Evolutionary conservation across 2,329 filamentous ascomycete species (phyloP).

Genomic region (Microsporum ferrugineum): DNA sequence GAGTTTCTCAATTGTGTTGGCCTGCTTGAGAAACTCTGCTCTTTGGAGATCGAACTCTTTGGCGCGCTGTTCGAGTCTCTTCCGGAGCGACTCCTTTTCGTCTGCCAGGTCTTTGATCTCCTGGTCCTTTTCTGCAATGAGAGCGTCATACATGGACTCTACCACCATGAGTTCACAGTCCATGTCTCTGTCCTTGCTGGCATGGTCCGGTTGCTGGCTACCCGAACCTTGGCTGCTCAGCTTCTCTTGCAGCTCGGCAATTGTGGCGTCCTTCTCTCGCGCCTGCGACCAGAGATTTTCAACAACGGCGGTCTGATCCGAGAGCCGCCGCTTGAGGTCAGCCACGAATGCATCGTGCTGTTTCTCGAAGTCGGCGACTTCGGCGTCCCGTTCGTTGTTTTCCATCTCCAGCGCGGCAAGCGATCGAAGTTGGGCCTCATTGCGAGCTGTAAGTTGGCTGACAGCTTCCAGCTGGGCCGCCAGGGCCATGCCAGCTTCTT

Average conservation of each 20-base stretch:
- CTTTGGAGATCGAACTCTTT: background rate
- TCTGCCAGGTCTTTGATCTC: background rate
- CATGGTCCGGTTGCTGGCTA: background rate
- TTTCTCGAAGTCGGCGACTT: background rate
- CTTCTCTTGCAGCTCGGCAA: background rate
- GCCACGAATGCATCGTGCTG: background rate
- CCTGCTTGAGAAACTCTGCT: background rate
- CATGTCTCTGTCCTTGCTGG: background rate
- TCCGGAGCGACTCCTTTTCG: background rate
- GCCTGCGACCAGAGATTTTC: background rate
- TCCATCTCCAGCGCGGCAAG: background rate
- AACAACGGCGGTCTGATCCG: background rate
- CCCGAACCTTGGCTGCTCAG: background rate
- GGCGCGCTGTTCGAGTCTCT: background rate
- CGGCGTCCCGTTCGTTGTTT: slow-evolving; percentile 1
- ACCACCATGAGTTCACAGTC: background rate
- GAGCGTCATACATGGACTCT: background rate
- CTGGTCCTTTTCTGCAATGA: background rate
- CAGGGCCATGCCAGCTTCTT: background rate
- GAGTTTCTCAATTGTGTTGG: background rate
- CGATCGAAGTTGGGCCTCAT: background rate
- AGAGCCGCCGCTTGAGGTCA: background rate
- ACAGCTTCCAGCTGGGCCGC: background rate
- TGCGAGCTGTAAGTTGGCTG: background rate
- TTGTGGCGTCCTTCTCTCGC: background rate